phyloP scores from a whole-genome alignment of 257 asterid species.

The Datura wrightii region DNA sequence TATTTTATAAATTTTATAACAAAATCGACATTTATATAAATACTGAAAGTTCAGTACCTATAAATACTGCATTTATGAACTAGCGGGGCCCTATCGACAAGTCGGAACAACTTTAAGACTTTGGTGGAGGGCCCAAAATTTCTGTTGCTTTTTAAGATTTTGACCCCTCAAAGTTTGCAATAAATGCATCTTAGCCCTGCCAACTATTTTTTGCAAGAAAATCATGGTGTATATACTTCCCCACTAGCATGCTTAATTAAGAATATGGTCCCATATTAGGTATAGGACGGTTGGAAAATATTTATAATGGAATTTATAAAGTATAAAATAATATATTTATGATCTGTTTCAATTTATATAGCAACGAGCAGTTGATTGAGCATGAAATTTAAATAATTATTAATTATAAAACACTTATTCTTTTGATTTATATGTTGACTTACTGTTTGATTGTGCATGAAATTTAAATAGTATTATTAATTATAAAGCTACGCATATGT shows the following conservation, averaged over 20 bases:
- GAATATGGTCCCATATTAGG: neutral
- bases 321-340: neutral
- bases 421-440: too few species aligned
- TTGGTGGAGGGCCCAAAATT: neutral
- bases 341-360: neutral
- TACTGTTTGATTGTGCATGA: neutral
- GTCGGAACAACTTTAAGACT: neutral
- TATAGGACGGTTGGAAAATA: conserved; percentile 11
- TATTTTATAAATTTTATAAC: too few species aligned
- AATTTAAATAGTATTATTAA: neutral
- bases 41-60: neutral
- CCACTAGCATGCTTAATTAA: neutral
- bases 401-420: neutral
- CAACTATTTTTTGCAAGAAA: neutral
- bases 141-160: neutral
- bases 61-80: neutral
- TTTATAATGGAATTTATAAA: neutral
- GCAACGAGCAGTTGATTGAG: neutral
- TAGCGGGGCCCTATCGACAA: neutral
- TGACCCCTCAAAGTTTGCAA: conserved; percentile 10
- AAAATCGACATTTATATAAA: too few species aligned
- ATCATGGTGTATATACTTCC: neutral
- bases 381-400: neutral
- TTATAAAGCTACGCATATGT: neutral
- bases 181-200: conserved; percentile 24